phyloP scores from a whole-genome alignment of 2,329 filamentous ascomycete species.

The Neoscytalidium dimidiatum region DNA sequence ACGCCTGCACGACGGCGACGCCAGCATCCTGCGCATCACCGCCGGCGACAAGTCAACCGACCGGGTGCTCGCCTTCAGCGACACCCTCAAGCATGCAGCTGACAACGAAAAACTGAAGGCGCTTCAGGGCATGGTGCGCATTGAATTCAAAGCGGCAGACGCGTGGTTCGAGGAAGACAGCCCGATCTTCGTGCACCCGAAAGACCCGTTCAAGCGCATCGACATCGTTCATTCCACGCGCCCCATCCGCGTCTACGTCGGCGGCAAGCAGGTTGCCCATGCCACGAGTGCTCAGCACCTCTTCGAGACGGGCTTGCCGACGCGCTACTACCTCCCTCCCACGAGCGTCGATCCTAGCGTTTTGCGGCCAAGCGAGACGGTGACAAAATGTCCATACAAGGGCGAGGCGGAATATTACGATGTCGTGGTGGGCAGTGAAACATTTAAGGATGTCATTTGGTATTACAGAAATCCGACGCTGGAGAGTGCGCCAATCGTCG shows the following conservation, averaged over 20 bases:
- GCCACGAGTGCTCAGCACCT: slow-evolving; percentile 49
- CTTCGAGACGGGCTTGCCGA: slow-evolving; percentile 61
- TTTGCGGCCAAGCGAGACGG: slow-evolving; percentile 53
- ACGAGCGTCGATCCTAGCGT: slow-evolving; percentile 52
- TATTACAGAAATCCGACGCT: slow-evolving; percentile 60
- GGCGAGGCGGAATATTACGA: slow-evolving; percentile 65
- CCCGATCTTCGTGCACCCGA: slow-evolving; percentile 63
- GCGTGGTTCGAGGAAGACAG: slow-evolving; percentile 61
- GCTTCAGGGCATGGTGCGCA: slow-evolving; percentile 32
- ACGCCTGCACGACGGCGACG: not conserved
- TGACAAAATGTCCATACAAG: slow-evolving; percentile 68
- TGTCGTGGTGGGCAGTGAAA: slow-evolving; percentile 47
- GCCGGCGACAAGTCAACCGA: slow-evolving; percentile 26
- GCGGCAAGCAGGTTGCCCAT: slow-evolving; percentile 35
- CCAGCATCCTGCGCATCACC: slow-evolving; percentile 22
- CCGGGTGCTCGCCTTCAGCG: slow-evolving; percentile 31
- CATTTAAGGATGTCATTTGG: slow-evolving; percentile 60
- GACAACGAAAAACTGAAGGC: not conserved
- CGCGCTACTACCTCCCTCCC: slow-evolving; percentile 61
- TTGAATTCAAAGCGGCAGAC: slow-evolving; percentile 30
- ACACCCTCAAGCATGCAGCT: too few species aligned
- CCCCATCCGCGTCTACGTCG: slow-evolving; percentile 52
- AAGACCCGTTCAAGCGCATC: slow-evolving; percentile 67
- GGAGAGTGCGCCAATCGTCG: slow-evolving; percentile 59
- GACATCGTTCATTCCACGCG: slow-evolving; percentile 61